Evolutionary conservation across 805 yeast species (phyloP), one percentile per base, ranked within the genome.

Genomic region (Deakozyma indianensis): DNA sequence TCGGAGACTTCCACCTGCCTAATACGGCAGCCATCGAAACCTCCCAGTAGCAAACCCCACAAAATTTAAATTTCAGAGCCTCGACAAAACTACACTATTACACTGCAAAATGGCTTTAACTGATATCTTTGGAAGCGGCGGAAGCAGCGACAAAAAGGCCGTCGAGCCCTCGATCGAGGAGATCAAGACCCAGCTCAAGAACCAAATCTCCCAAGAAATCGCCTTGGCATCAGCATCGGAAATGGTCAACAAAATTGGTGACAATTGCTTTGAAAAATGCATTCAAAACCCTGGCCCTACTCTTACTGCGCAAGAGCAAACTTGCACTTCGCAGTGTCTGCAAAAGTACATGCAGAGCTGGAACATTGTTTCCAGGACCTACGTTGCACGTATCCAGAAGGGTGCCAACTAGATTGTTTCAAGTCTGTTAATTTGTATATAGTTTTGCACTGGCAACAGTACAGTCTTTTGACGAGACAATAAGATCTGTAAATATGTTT

Each of bases 211-310:
- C 38, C 83, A 78, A 60, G 96, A 88, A 58, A 68, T 88, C 50
- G 95, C 95, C 1, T 75, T 85, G n/a, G 92, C 88, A 18, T 84
- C 87, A 62, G 96, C 94, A 28, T 80, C 90, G 1, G 88, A 84
- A 56, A 68, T 88, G 45, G 94, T 87, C 25, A 82, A 79, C 65
- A 81, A 84, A 56, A 74, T 85, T 59, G 80, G 95, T 11, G 87
- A 80, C 54, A 83, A 83, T 68, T 88, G 96, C 62, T 88, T 83
- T 61, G 81, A 80, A 43, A 75, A 78, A 60, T 88, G 96, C 64
- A 68, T 84, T 43, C 62, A 62, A 15, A 69, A 68, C 40, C 95
- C 95, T 16, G 75, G 77, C 35, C 55, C 71, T 20, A 52, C 66
- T 14, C 57, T 77, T 47, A 61, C 67, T 43, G 52, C 68, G 1